Conservation (phyloP, 495 filamentous ascomycete species). For the Xylaria cubensis region DNA sequence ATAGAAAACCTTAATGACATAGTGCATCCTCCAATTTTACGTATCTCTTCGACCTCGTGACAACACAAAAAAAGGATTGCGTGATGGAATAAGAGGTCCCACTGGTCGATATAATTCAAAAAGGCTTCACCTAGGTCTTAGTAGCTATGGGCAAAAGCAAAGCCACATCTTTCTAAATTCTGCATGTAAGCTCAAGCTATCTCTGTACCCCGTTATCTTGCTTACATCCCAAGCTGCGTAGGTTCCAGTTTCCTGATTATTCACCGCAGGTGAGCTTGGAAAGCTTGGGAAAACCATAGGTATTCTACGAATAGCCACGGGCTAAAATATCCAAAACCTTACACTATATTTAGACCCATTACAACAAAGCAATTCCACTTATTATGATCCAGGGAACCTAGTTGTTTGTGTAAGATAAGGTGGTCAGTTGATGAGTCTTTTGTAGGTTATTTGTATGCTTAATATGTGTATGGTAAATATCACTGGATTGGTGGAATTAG, state of each 20-base stretch:
- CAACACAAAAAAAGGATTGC: not conserved
- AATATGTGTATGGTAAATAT: not conserved
- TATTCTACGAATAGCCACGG: not conserved
- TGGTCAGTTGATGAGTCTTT: not conserved
- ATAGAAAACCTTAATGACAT: not conserved
- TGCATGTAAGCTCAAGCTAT: not conserved
- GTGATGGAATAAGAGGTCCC: not conserved
- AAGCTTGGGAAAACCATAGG: not conserved
- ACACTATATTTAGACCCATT: not conserved
- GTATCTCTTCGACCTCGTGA: not conserved
- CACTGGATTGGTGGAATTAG: not conserved
- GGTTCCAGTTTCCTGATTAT: not conserved
- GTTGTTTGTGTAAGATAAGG: not conserved
- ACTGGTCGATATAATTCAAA: not conserved
- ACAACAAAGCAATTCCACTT: not conserved
- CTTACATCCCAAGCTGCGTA: not conserved
- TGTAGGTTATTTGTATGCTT: conserved; percentile 9
- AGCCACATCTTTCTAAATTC: not conserved
- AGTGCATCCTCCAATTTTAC: not conserved
- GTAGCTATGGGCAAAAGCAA: not conserved
- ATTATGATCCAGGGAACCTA: too few relatives aligned
- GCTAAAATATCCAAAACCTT: not conserved
- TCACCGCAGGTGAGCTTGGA: not conserved
- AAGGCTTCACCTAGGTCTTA: not conserved
- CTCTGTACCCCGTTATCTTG: not conserved